Conservation (phyloP, 352 stramenopile genomes). For the Halophytophthora batemanensis region DNA sequence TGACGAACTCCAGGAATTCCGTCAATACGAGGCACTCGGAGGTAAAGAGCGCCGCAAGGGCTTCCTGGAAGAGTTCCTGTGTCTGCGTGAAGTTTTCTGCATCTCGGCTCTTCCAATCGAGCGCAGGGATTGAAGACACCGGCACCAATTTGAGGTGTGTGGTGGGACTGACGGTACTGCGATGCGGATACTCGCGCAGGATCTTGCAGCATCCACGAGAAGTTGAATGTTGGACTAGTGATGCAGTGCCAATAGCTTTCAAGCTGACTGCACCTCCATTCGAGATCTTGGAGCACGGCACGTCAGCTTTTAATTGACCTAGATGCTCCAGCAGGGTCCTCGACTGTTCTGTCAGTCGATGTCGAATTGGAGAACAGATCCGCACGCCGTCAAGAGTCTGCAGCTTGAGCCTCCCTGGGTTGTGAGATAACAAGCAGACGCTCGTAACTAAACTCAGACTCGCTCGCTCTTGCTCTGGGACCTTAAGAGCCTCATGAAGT, state of each 20-base stretch:
- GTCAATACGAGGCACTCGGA: conserved; percentile 18
- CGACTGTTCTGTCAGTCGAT: not conserved
- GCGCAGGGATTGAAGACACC: too few species aligned
- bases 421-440: not conserved
- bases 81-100: not conserved
- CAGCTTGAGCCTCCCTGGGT: not conserved
- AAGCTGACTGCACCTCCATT: not conserved
- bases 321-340: not conserved
- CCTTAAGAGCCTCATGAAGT: too few species aligned
- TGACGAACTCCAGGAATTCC: conserved; percentile 26
- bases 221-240: too few species aligned
- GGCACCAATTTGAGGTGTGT: too few species aligned
- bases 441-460: not conserved
- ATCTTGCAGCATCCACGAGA: too few species aligned
- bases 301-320: not conserved
- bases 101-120: not conserved
- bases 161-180: too few species aligned
- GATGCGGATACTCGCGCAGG: too few species aligned
- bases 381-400: not conserved
- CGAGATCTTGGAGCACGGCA: not conserved
- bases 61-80: conserved; percentile 2
- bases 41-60: conserved; percentile 15
- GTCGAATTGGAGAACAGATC: conserved; percentile 1
- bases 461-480: too few species aligned
- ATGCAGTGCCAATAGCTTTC: too few species aligned